phyloP scores from a whole-genome alignment of 2,329 filamentous ascomycete species.

The Rugonectria rugulosa region DNA sequence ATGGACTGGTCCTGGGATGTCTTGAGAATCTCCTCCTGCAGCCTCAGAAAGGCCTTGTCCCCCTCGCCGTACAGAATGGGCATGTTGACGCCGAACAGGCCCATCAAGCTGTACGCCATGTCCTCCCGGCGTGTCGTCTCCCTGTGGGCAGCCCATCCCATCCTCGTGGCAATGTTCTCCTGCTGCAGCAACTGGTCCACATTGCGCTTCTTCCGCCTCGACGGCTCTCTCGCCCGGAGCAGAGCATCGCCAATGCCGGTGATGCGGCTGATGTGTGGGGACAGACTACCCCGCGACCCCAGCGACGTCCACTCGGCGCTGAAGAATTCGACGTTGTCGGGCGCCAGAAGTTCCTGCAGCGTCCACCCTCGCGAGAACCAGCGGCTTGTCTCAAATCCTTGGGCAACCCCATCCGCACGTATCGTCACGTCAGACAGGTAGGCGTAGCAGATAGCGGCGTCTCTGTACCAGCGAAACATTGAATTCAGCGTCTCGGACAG shows the following conservation, averaged over 20 bases:
- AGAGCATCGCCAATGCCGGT: conserved; percentile 35
- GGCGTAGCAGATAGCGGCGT: conserved; percentile 31
- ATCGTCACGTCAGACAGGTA: conserved; percentile 35
- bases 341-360: conserved; percentile 37
- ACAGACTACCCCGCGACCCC: conserved; percentile 29
- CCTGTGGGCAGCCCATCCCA: conserved; percentile 46
- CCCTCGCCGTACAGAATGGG: conserved; percentile 47
- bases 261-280: conserved; percentile 31
- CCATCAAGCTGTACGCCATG: conserved; percentile 45
- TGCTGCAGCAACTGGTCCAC: conserved; percentile 30
- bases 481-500: conserved; percentile 38
- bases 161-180: conserved; percentile 41
- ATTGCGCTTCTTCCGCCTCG: conserved; percentile 24
- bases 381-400: conserved; percentile 32
- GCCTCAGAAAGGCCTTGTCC: conserved; percentile 41
- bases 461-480: conserved; percentile 38
- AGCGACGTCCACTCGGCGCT: conserved; percentile 32
- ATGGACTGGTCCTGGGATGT: conserved; percentile 45
- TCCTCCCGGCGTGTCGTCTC: conserved; percentile 42
- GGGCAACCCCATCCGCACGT: conserved; percentile 19
- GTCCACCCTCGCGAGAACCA: conserved; percentile 39
- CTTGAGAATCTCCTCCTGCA: conserved; percentile 47
- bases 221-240: conserved; percentile 24
- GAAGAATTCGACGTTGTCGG: conserved; percentile 38
- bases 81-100: conserved; percentile 47